phyloP scores from a whole-genome alignment of 2,329 filamentous ascomycete genomes.

The Parastagonospora nodorum region DNA sequence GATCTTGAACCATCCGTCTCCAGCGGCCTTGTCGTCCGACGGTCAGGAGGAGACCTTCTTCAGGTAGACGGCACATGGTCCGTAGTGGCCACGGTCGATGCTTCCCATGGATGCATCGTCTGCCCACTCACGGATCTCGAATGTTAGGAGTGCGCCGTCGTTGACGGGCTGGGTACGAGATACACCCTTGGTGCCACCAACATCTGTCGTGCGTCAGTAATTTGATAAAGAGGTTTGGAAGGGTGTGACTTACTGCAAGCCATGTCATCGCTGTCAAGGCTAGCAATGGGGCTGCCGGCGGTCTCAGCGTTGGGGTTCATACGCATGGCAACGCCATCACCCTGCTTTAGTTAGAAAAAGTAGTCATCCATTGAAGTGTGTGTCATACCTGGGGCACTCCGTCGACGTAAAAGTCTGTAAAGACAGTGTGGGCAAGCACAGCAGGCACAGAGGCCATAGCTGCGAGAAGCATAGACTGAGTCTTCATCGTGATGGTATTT shows the following conservation, averaged over 20 bases:
- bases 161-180: slow-evolving; percentile 53
- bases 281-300: slow-evolving; percentile 63
- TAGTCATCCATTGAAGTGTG: neutral
- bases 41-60: slow-evolving; percentile 69
- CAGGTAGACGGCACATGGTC: slow-evolving; percentile 74
- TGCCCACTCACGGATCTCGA: slow-evolving; percentile 69
- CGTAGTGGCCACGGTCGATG: slow-evolving; percentile 67
- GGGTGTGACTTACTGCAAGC: slow-evolving; percentile 65
- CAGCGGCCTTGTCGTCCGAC: slow-evolving; percentile 56
- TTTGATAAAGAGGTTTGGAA: neutral
- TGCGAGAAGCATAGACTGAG: slow-evolving; percentile 37
- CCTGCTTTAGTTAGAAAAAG: slow-evolving; percentile 51
- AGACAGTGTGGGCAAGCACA: slow-evolving; percentile 44
- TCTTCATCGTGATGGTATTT: slow-evolving; percentile 36
- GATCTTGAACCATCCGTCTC: slow-evolving; percentile 79
- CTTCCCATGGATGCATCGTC: slow-evolving; percentile 59
- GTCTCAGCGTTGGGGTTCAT: slow-evolving; percentile 62
- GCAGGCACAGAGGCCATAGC: slow-evolving; percentile 40
- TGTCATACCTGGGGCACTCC: slow-evolving; percentile 35
- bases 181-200: slow-evolving; percentile 56
- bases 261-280: slow-evolving; percentile 66
- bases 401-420: slow-evolving; percentile 43
- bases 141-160: slow-evolving; percentile 64
- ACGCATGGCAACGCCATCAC: slow-evolving; percentile 73
- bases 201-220: slow-evolving; percentile 44